Percentiles rank a stretch among this genome's conserved stretches.
Conservation (phyloP, 2,329 filamentous ascomycete species). For the Fusarium nelsonii region DNA sequence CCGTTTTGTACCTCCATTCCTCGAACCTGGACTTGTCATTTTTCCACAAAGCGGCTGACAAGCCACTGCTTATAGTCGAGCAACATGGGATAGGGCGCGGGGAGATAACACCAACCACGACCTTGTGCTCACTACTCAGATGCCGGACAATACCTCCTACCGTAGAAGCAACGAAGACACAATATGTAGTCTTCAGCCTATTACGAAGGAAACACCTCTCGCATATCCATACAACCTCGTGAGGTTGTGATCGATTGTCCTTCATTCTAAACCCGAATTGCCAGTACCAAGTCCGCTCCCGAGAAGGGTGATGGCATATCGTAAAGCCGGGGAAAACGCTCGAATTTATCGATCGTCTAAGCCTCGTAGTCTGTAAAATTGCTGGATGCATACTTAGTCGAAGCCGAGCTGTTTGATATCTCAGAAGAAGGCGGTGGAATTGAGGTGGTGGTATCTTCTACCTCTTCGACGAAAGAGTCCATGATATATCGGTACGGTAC, state of each 20-base stretch:
- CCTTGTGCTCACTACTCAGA: background rate
- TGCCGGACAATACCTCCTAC: background rate
- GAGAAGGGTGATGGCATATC: background rate
- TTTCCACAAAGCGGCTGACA: too few relatives aligned
- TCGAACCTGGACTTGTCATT: too few relatives aligned
- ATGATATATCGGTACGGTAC: background rate
- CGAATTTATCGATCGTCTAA: too few relatives aligned
- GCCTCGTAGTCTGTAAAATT: too few relatives aligned
- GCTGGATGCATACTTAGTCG: too few relatives aligned
- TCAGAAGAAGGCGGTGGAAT: background rate
- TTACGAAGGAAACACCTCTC: background rate
- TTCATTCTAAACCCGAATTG: slow-evolving; percentile 1
- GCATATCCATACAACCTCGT: background rate
- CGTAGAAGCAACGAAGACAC: background rate
- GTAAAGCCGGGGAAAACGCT: background rate
- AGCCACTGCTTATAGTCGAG: too few relatives aligned
- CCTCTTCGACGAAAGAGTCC: background rate
- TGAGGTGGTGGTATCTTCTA: background rate
- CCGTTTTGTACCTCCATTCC: too few relatives aligned
- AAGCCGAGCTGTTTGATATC: background rate
- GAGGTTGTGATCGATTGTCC: background rate
- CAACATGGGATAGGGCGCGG: background rate
- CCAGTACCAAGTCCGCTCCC: background rate
- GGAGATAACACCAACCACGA: background rate
- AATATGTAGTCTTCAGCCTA: background rate